Conservation (phyloP, 768 basidiomycete genomes). For the Coprinopsis sp. region DNA sequence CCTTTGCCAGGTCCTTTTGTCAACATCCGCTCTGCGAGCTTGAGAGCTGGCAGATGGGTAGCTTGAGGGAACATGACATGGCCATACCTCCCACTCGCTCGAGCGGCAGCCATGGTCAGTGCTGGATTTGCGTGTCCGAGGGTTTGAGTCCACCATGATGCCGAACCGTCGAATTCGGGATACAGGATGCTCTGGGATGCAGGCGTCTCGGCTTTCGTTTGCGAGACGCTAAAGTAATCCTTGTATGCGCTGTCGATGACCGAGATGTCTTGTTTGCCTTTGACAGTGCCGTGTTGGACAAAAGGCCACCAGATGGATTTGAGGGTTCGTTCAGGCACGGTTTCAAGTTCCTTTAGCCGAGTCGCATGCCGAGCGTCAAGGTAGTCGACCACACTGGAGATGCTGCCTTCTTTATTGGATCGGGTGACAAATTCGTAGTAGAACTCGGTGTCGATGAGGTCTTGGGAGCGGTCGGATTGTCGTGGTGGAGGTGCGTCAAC, state of each 20-base stretch:
- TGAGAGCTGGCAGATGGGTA: slow-evolving; percentile 79
- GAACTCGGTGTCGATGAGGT: slow-evolving; percentile 50
- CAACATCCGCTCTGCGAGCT: slow-evolving; percentile 76
- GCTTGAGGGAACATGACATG: slow-evolving; percentile 96
- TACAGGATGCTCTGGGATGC: slow-evolving; percentile 28
- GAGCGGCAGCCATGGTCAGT: slow-evolving; percentile 81
- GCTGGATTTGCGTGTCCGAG: slow-evolving; percentile 77
- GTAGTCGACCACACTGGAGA: slow-evolving; percentile 47
- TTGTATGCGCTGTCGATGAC: slow-evolving; percentile 88
- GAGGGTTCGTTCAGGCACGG: slow-evolving; percentile 74
- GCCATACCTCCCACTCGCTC: slow-evolving; percentile 89
- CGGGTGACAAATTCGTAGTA: slow-evolving; percentile 63
- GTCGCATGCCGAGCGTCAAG: slow-evolving; percentile 58
- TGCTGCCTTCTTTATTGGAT: slow-evolving; percentile 26
- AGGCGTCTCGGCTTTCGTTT: slow-evolving; percentile 21
- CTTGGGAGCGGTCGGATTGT: slow-evolving; percentile 36
- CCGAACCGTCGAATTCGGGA: slow-evolving; percentile 83
- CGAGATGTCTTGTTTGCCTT: slow-evolving; percentile 67
- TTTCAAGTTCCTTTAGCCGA: slow-evolving; percentile 69
- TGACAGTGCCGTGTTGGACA: slow-evolving; percentile 79
- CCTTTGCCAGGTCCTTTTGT: slow-evolving; percentile 73
- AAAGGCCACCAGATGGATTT: slow-evolving; percentile 96
- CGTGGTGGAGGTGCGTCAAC: slow-evolving; percentile 57
- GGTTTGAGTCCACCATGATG: slow-evolving; percentile 98
- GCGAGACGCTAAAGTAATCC: slow-evolving; percentile 81